Percentiles rank a stretch among this genome's conserved stretches.
These are phyloP conservation scores for button mushroom (Agaricus bisporus) DNA, from an alignment of 768 basidiomycete genomes.

Conservation along the genomic window DNA sequence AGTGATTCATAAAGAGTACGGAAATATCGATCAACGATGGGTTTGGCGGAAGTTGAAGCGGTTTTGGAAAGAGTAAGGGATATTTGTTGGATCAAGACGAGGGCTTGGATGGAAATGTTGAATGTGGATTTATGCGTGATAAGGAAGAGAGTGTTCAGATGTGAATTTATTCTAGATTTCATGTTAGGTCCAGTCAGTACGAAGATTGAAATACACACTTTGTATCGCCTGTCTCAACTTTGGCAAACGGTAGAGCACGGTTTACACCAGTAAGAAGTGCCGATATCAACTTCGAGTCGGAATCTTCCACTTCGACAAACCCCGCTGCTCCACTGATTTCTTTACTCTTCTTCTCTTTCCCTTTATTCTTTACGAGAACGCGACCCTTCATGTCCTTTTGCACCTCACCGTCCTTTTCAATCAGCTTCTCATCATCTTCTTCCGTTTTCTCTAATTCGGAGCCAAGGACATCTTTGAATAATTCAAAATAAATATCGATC, in stretches of 20 bases:
- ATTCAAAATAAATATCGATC: slow-evolving; percentile 89
- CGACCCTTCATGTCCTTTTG: slow-evolving; percentile 21
- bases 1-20: slow-evolving; percentile 88
- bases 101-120: slow-evolving; percentile 91
- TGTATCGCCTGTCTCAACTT: slow-evolving; percentile 60
- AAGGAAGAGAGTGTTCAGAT: slow-evolving; percentile 89
- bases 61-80: slow-evolving; percentile 43
- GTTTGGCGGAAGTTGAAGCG: slow-evolving; percentile 31
- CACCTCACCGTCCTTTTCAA: slow-evolving; percentile 25
- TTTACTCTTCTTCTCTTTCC: slow-evolving; percentile 34
- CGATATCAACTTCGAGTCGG: slow-evolving; percentile 76
- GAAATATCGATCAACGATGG: slow-evolving; percentile 63
- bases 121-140: slow-evolving; percentile 96
- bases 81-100: slow-evolving; percentile 85
- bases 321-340: slow-evolving; percentile 55
- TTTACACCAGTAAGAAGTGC: slow-evolving; percentile 93
- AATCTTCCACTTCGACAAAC: slow-evolving; percentile 71
- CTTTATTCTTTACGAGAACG: slow-evolving; percentile 15
- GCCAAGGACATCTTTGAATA: slow-evolving; percentile 85
- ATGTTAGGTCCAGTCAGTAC: neutral
- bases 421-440: slow-evolving; percentile 31
- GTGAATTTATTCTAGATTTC: slow-evolving; percentile 60
- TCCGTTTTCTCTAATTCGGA: slow-evolving; percentile 36
- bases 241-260: slow-evolving; percentile 90
- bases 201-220: slow-evolving; percentile 38